A percentile compares a stretch with the other conserved stretches of the same genome.
Evolutionary conservation across 495 filamentous ascomycete genomes (phyloP).

Genomic region (Neohortaea acidophila): DNA sequence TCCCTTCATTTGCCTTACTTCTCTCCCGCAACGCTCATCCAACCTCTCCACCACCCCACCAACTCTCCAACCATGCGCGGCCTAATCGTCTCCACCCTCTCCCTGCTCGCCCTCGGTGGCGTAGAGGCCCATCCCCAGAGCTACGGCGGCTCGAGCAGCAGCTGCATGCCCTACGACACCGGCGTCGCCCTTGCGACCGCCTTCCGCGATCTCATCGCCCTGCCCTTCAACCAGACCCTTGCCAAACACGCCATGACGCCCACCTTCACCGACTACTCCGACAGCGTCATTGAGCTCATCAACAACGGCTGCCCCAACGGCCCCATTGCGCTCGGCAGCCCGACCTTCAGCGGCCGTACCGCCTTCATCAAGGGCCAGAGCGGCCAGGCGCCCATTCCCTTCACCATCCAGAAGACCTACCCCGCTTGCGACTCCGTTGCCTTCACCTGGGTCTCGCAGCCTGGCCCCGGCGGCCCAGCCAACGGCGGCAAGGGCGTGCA

Average conservation of each 20-base stretch:
- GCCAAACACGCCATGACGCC: not conserved
- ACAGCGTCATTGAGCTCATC: not conserved
- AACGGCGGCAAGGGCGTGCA: no score
- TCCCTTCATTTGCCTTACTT: no score
- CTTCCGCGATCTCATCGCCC: slow-evolving; percentile 1
- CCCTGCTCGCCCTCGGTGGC: no score
- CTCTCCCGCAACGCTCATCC: no score
- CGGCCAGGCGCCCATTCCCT: not conserved
- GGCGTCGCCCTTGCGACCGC: not conserved
- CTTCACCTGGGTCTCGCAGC: not conserved
- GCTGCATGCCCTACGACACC: not conserved
- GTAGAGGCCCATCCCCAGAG: no score
- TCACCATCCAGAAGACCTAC: not conserved
- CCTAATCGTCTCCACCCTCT: no score
- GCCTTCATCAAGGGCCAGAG: not conserved
- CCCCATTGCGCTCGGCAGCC: not conserved
- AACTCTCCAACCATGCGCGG: no score
- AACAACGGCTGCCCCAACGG: not conserved
- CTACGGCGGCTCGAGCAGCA: no score
- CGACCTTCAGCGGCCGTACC: not conserved
- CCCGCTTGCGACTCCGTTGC: not conserved
- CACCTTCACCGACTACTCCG: not conserved
- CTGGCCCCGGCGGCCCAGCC: not conserved
- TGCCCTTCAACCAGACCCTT: not conserved
- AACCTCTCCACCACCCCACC: no score